Base-by-base conservation (phyloP, 768 basidiomycete genomes). In the Inosperma sp. region DNA sequence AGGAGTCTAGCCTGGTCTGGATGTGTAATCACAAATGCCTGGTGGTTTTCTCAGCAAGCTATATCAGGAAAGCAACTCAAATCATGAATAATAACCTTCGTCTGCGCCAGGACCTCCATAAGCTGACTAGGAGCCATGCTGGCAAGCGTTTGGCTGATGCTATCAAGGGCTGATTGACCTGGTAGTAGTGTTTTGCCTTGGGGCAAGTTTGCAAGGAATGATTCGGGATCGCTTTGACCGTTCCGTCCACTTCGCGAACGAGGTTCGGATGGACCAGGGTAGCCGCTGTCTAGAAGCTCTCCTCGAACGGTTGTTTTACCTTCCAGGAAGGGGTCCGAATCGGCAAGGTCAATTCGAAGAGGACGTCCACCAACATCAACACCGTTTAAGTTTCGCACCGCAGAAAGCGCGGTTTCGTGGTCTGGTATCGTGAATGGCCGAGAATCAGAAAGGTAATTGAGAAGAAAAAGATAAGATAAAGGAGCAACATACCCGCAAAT, bases 351-450 rank as follows among this genome's bases (percentile, higher is more conserved):
- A 60, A 99, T 94, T 42, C 94, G 84, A 36, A 99, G 76, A 2
- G 89, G 87, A 7, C 96, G 83, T 3, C 96, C 96, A 49, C 89
- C 92, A 26, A 97, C 88, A 59, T 93, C 91, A 44, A 82, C 82
- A 54, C 89, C 91, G 68, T 96, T 93, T 42, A 99, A 80, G 64
- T 98, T 99, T 61, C 96, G 85, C 13, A 99, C 92, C 41, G 96
- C 96, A 44, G 93, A 95, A 21, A 82, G 69, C 6, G 96, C 96
- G 19, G 96, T 98, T 69, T 96, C 94, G 66, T 95, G 90, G 69
- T 99, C 96, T 88, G 41, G 21, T 12, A 26, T 27, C 3, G 26
- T 42, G 17, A 29, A 47, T 49, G 23, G 21, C 33, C 22, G 33
- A 27, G 30, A 21, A 39, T 43, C 36, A 41, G 34, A 30, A 31